A percentile compares a stretch with the other conserved stretches of the same genome.
Evolutionary conservation across 2,329 filamentous ascomycete genomes (phyloP).

Genomic region (Xylariales sp.): DNA sequence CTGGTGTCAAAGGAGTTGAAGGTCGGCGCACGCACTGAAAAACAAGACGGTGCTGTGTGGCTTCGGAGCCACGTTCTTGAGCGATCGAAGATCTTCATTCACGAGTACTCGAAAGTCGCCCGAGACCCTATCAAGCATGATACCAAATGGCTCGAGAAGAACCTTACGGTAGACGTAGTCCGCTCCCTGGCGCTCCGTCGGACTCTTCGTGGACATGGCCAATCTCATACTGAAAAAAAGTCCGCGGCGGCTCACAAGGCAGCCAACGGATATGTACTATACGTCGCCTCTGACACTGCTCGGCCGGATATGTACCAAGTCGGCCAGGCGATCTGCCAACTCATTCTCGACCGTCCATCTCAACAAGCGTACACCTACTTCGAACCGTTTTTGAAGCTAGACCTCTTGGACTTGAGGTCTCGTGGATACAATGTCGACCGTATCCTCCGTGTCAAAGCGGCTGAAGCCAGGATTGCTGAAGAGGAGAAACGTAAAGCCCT

Average conservation of each 20-base stretch:
- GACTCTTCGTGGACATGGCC: constrained; percentile 65
- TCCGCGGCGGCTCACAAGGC: constrained; percentile 59
- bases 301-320: constrained; percentile 87
- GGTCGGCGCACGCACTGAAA: constrained; percentile 61
- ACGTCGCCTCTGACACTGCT: constrained; percentile 59
- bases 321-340: constrained; percentile 76
- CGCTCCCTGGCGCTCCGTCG: constrained; percentile 72
- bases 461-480: constrained; percentile 82
- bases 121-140: constrained; percentile 80
- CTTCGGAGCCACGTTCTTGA: constrained; percentile 81
- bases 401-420: constrained; percentile 73
- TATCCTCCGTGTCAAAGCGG: constrained; percentile 82
- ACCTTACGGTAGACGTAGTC: constrained; percentile 73
- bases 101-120: constrained; percentile 67
- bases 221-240: constrained; percentile 68
- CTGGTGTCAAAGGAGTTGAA: constrained; percentile 74
- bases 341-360: constrained; percentile 76
- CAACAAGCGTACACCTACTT: constrained; percentile 87
- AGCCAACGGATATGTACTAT: constrained; percentile 58
- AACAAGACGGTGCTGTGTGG: constrained; percentile 64
- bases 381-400: constrained; percentile 83
- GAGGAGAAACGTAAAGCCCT: constrained; percentile 71
- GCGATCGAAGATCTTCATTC: constrained; percentile 81
- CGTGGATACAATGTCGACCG: constrained; percentile 96
- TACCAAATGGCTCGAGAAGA: constrained; percentile 83